Percentiles rank a stretch among this genome's conserved stretches.
Evolutionary conservation across 2,329 filamentous ascomycete species (phyloP).

Genomic region (Nigrospora sphaerica): DNA sequence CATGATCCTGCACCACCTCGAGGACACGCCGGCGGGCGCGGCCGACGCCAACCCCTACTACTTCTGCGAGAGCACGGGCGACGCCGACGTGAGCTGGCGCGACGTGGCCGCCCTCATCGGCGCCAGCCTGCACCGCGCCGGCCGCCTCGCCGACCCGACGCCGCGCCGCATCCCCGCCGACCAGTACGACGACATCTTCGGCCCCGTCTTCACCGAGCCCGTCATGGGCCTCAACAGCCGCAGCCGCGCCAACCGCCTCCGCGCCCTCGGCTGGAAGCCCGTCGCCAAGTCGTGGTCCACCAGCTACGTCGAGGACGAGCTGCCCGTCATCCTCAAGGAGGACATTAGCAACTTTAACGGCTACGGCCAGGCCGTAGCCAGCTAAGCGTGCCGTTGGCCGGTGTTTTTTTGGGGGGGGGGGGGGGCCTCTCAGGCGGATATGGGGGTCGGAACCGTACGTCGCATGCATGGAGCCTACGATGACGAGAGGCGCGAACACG

Average conservation of each 20-base stretch:
- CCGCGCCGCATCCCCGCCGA: constrained; percentile 26
- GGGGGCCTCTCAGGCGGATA: no score
- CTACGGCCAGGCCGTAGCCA: constrained; percentile 7
- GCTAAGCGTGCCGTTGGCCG: neutral
- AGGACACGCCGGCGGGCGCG: constrained; percentile 16
- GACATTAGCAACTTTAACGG: constrained; percentile 8
- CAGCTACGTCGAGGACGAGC: constrained; percentile 32
- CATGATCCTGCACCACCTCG: constrained; percentile 35
- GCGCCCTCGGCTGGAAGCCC: constrained; percentile 36
- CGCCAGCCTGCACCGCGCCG: constrained; percentile 24
- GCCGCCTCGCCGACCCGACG: constrained; percentile 26
- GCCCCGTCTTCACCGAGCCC: constrained; percentile 20
- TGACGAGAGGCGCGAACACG: no score
- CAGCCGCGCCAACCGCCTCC: constrained; percentile 33
- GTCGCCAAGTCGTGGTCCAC: constrained; percentile 31
- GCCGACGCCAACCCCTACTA: constrained; percentile 36
- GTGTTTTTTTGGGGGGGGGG: no score
- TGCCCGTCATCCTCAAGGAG: constrained; percentile 28
- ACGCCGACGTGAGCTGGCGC: constrained; percentile 33
- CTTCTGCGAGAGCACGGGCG: constrained; percentile 34
- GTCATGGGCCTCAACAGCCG: constrained; percentile 34
- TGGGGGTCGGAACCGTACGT: no score
- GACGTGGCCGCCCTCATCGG: constrained; percentile 30
- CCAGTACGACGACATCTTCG: constrained; percentile 32
- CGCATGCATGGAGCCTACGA: no score